Evolutionary conservation across 768 basidiomycete species (phyloP).

Genomic region (Termitomyces eurrhizus): DNA sequence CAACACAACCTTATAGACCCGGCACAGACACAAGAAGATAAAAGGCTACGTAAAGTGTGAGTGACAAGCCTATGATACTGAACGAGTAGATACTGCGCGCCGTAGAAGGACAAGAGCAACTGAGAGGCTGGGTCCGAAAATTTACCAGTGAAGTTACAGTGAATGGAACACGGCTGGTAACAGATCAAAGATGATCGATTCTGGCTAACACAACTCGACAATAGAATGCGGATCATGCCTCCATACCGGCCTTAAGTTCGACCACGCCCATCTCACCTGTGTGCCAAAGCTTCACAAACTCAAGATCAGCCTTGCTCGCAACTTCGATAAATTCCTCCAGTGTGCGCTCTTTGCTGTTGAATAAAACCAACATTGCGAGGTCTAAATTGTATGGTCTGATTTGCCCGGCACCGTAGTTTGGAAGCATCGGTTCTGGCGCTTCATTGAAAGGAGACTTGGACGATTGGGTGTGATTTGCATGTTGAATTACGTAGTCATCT

Average conservation of each 20-base stretch:
- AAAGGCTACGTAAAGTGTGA: too few species aligned
- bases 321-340: slow-evolving; percentile 30
- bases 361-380: slow-evolving; percentile 37
- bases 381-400: slow-evolving; percentile 40
- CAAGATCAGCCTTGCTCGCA: slow-evolving; percentile 27
- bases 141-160: too few species aligned
- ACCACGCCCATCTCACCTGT: slow-evolving; percentile 29
- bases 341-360: slow-evolving; percentile 40
- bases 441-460: background rate
- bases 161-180: too few species aligned
- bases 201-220: too few species aligned
- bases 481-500: background rate
- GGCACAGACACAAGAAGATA: too few species aligned
- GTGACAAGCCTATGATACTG: too few species aligned
- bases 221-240: too few species aligned
- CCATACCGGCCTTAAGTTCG: slow-evolving; percentile 18
- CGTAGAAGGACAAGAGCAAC: too few species aligned
- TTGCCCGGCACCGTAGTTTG: slow-evolving; percentile 43
- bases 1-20: background rate
- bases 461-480: background rate
- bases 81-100: too few species aligned
- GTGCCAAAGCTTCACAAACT: slow-evolving; percentile 35
- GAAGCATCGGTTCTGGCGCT: slow-evolving; percentile 38
- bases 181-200: too few species aligned
- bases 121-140: too few species aligned